Conservation (phyloP, 495 filamentous ascomycete genomes). For the Parathielavia appendiculata region DNA sequence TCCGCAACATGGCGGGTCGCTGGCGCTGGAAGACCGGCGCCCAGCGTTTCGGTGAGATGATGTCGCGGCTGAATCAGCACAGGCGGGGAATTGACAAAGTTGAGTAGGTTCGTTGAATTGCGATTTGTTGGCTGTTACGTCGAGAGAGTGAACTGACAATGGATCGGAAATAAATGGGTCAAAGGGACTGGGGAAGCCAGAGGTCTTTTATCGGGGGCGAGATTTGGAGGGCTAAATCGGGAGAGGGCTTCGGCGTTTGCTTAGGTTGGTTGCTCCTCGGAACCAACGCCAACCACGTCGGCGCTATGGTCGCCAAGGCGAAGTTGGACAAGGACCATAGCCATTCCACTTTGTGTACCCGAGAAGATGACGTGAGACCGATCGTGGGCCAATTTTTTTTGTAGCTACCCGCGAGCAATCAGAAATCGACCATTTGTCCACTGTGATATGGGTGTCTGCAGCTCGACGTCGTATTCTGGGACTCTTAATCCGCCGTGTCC, state of each 20-base stretch:
- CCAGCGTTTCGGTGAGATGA: background rate
- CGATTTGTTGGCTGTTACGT: background rate
- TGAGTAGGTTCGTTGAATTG: background rate
- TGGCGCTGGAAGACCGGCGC: background rate
- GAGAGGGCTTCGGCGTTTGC: background rate
- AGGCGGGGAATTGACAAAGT: too few species aligned
- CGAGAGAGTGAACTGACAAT: background rate
- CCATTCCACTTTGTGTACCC: too few species aligned
- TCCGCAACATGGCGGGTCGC: conserved; percentile 39
- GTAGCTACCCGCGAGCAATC: too few species aligned
- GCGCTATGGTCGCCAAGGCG: too few species aligned
- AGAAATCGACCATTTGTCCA: too few species aligned
- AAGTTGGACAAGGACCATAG: too few species aligned
- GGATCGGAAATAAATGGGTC: background rate
- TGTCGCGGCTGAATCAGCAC: background rate
- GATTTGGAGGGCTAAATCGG: conserved; percentile 5
- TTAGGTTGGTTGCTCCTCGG: background rate
- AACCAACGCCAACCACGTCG: too few species aligned
- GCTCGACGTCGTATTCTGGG: too few species aligned
- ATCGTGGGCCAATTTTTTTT: too few species aligned
- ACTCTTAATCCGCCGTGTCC: too few species aligned
- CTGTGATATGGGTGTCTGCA: too few species aligned
- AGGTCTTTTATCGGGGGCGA: conserved; percentile 10
- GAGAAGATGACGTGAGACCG: too few species aligned
- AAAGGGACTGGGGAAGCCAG: background rate